Base-by-base conservation (phyloP, 2,329 filamentous ascomycete species). In the Sarocladium brachiariae region DNA sequence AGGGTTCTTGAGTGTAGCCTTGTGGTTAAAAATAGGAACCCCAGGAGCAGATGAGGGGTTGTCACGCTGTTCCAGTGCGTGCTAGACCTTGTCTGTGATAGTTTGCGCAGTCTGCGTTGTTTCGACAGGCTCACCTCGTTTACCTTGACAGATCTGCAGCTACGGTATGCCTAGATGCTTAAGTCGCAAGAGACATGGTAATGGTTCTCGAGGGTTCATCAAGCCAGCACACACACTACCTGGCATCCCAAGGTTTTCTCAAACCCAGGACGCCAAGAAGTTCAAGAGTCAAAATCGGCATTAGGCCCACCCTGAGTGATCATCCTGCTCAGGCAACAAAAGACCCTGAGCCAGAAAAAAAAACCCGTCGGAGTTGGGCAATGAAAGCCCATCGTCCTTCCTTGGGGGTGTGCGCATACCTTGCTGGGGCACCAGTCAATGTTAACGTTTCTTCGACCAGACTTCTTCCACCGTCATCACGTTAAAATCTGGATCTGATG, bases 21-120 rank as follows among this genome's bases (percentile, higher is more conserved):
- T 24, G n/a, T 47, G 43, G 10, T 47, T 47, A 47, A 47, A 47
- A 47, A 47, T 47, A 47, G 43, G 43, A 47, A 19, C 16, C 19
- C 39, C 43, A 21, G 11, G 16, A 16, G n/a, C 16, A 16, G 24
- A 5, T 18, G 39, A 33, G 43, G 43, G 24, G 24, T 33, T 25
- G 25, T 23, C n/a, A 47, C 10, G 21, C n/a, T 47, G 43, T 47
- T n/a, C 33, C 13, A 11, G 21, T 45, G n/a, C 5, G 24, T 30
- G 25, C 43, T 47, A 47, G 16, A 33, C 43, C 24, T 25, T 47
- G 43, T 33, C 43, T 18, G 43, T n/a, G 25, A 33, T 33, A 47
- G 43, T 18, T 33, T 16, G 21, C 43, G 19, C 18, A 30, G 16
- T n/a, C n/a, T n/a, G n/a, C n/a, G n/a, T n/a, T n/a, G n/a, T n/a